Evolutionary conservation across 2,329 filamentous ascomycete species (phyloP).

Genomic region (Monosporascus ibericus): DNA sequence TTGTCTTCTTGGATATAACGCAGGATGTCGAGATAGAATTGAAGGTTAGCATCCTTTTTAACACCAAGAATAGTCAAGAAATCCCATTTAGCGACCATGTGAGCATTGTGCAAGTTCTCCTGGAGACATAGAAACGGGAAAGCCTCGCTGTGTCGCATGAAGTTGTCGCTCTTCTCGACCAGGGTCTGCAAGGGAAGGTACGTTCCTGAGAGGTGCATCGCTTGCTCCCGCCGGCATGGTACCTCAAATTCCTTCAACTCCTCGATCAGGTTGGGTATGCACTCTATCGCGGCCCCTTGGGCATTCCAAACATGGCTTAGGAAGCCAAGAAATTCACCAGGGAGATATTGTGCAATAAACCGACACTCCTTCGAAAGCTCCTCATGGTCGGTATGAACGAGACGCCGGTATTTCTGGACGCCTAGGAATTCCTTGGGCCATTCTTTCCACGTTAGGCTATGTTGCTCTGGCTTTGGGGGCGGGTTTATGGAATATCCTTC

Average conservation of each 20-base stretch:
- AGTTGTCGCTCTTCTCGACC: conserved; percentile 1
- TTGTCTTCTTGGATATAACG: not conserved
- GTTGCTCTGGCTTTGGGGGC: not conserved
- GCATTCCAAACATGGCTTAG: not conserved
- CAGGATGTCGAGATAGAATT: not conserved
- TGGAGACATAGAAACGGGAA: conserved; percentile 1
- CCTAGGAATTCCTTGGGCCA: not conserved
- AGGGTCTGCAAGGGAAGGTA: conserved; percentile 3
- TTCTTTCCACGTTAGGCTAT: not conserved
- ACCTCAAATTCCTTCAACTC: too few relatives aligned
- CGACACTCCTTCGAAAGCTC: conserved; percentile 1
- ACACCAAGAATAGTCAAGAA: not conserved
- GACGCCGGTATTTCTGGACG: not conserved
- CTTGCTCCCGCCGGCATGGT: too few relatives aligned
- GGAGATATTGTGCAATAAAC: conserved; percentile 2
- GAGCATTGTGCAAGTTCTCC: not conserved
- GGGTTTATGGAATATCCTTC: not conserved
- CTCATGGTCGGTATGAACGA: not conserved
- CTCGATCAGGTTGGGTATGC: too few relatives aligned
- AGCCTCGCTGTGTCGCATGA: not conserved
- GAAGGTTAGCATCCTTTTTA: not conserved
- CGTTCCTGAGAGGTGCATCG: not conserved
- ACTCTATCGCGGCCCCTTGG: too few relatives aligned
- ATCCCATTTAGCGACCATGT: not conserved
- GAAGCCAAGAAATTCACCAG: conserved; percentile 3